Base-by-base conservation (phyloP, 768 basidiomycete genomes). In the Suillus sp. region DNA sequence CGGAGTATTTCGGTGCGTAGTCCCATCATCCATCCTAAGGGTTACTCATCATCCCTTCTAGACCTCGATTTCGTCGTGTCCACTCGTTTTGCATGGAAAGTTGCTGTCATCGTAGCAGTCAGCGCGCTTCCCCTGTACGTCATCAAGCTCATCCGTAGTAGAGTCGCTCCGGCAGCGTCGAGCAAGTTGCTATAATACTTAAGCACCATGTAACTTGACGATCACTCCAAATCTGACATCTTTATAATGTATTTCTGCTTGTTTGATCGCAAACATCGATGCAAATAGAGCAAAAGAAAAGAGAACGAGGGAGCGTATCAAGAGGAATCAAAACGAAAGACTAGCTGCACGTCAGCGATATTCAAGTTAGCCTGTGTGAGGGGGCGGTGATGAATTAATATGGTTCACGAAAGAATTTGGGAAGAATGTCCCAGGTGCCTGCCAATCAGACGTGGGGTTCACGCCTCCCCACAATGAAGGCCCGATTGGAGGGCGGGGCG, bases 41-140 rank as follows among this genome's bases (percentile, higher is more conserved):
- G 35, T 63, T 63, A 32, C 69, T 67, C 59, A 60, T 61, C 43
- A 8, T 20, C 43, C 50, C 37, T 30, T 42, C 4, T 70, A 98
- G 96, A 99, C 78, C 87, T 97, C 53, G 83, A 91, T 0, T 99
- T 99, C 71, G 96, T 99, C 43, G 81, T 96, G 5, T 93, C 96
- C 5, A 72, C 86, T 38, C 85, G 86, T 27, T 99, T 98, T 77
- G 86, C 88, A 25, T 96, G 93, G 93, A 99, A 98, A 77, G 92
- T 97, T 14, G 91, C 91, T 0, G 86, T 96, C 54, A 97, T 99
- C 70, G 95, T 99, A 3, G 94, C 91, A 8, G 85, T 99, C 77
- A 96, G 95, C 68, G 91, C 95, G 8, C 80, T 96, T 65, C 97
- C 97, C 7, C 78, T 99, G 48, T 97, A 91, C 73, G 83, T 96